Conservation (phyloP, 345 rosid genomes). For the Chamaenerion angustifolium region DNA sequence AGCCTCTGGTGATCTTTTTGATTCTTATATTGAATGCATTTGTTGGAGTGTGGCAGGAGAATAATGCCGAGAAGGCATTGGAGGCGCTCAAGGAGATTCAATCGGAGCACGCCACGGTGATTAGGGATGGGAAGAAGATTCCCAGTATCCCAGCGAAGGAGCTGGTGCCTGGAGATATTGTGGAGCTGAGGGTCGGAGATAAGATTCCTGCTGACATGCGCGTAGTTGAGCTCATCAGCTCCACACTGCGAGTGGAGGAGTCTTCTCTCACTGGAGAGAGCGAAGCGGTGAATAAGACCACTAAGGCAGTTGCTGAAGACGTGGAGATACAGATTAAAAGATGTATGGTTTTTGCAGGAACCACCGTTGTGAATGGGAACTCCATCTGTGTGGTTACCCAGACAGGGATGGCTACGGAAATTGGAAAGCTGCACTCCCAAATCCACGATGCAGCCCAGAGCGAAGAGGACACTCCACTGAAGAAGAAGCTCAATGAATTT, state of each 20-base stretch:
- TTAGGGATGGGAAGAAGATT: no score
- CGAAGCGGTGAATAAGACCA: slow-evolving; percentile 77
- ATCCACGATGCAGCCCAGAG: slow-evolving; percentile 77
- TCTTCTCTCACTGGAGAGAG: slow-evolving; percentile 93
- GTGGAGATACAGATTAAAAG: slow-evolving; percentile 81
- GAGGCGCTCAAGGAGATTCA: not conserved
- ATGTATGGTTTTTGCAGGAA: slow-evolving; percentile 82
- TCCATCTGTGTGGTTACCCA: slow-evolving; percentile 65
- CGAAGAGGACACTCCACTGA: slow-evolving; percentile 87
- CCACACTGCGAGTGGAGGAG: slow-evolving; percentile 72
- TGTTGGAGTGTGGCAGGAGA: not conserved
- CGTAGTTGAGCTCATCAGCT: slow-evolving; percentile 34
- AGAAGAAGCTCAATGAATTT: slow-evolving; percentile 84
- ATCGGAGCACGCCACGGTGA: not conserved
- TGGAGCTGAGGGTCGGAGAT: no score
- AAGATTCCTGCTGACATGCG: no score
- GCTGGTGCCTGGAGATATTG: no score
- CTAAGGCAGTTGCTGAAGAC: slow-evolving; percentile 44
- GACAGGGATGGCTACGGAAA: slow-evolving; percentile 78
- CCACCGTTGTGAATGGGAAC: slow-evolving; percentile 78
- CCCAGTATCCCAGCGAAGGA: no score
- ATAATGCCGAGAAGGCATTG: not conserved
- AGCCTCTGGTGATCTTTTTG: not conserved
- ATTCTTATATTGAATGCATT: not conserved
- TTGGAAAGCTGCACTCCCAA: slow-evolving; percentile 87